Evolutionary conservation across 495 filamentous ascomycete species (phyloP), one percentile per base, ranked within the genome.

Genomic region (Trichoderma reesei): DNA sequence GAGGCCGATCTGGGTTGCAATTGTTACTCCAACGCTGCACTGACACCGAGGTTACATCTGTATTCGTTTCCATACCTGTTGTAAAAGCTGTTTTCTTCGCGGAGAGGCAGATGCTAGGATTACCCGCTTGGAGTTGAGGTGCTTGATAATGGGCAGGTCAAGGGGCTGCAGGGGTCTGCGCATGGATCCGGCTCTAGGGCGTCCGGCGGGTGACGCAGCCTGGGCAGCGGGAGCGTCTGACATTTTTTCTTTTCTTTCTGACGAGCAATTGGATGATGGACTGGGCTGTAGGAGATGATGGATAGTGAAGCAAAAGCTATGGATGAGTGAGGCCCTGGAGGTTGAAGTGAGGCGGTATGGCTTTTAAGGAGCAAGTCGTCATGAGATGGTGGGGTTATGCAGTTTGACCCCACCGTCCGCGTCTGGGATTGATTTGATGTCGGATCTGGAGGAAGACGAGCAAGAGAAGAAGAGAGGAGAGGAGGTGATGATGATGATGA

Each of bases 71-170:
- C 41, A 54, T 39, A 83, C 80, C 69, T 85, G 86, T 5, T 80
- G 72, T 59, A 98, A 85, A 5, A 98, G 86, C 68, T 89, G 86
- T 68, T 85, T 87, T 33, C 95, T 83, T 14, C 94, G 82, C 0
- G 95, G 94, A 1, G 91, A 96, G 51, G 86, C 82, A 2, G 90
- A 96, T 67, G 94, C 94, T 10, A 98, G 86, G 68, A 98, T 88
- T 9, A 93, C 82, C 64, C 93, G 82, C 72, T 88, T 88, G 48
- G 77, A 80, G 67, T 85, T 82, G 60, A 98, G 83, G 70, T 80
- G 74, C 63, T 83, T 83, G 33, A 98, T 79, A 62, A 88, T 83
- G 8, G 95, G 92, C 3, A 98, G 83, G 67, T 87, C 73, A 64
- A 98, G 83, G 20, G 90, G 90, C 56, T 74, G 74, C 0, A 80